phyloP scores from a whole-genome alignment of 1,284 basidiomycete species.

The Tilletiopsis washingtonensis region DNA sequence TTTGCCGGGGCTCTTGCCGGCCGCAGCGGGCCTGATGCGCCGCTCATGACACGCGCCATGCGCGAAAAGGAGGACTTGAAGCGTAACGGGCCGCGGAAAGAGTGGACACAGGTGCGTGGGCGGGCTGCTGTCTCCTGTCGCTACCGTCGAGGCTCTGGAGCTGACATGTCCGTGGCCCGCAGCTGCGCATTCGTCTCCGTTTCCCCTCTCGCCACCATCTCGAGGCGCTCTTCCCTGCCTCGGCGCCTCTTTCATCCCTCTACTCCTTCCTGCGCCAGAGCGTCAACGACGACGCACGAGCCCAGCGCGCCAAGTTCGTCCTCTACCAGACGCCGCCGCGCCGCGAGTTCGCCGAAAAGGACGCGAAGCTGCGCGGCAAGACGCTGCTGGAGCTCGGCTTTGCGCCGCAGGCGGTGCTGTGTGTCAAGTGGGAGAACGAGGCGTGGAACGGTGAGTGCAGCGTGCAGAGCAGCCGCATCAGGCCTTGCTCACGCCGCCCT shows the following conservation, averaged over 20 bases:
- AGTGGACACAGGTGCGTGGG: conserved; percentile 61
- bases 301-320: conserved; percentile 66
- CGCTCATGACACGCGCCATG: conserved; percentile 62
- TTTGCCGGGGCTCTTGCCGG: conserved; percentile 58
- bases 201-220: conserved; percentile 73
- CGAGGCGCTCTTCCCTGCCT: conserved; percentile 68
- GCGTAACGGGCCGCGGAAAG: conserved; percentile 55
- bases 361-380: conserved; percentile 61
- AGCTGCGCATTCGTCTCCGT: conserved; percentile 72
- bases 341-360: conserved; percentile 69
- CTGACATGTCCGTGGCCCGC: conserved; percentile 8
- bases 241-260: conserved; percentile 66
- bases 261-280: conserved; percentile 73
- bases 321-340: conserved; percentile 73
- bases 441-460: conserved; percentile 59
- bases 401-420: conserved; percentile 68
- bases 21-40: conserved; percentile 65
- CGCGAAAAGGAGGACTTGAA: conserved; percentile 58
- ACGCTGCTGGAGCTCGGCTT: conserved; percentile 64
- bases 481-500: not conserved
- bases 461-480: conserved; percentile 48
- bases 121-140: not conserved
- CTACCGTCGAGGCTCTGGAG: not conserved
- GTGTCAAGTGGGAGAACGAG: conserved; percentile 67
- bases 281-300: conserved; percentile 63